A percentile compares a stretch with the other conserved stretches of the same genome.
phyloP scores from a whole-genome alignment of 345 rosid species.

The Excoecaria cochinchinensis region DNA sequence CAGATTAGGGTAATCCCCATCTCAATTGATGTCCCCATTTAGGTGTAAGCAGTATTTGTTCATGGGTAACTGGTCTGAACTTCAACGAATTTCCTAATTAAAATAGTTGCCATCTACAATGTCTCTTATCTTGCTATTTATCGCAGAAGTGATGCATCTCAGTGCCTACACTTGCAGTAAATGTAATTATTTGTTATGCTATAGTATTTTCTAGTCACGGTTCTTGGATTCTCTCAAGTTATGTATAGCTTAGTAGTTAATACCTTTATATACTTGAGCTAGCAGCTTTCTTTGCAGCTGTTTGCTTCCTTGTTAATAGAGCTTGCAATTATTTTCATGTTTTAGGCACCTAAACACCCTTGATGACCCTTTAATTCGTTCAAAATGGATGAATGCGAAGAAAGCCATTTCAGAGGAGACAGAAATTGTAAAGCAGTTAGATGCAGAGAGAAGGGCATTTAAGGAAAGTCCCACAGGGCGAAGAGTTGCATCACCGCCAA shows the following conservation, averaged over 20 bases:
- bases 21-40: background rate
- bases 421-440: constrained; percentile 88
- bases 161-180: background rate
- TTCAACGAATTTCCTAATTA: background rate
- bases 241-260: background rate
- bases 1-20: background rate
- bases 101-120: background rate
- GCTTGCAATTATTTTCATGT: background rate
- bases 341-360: constrained; percentile 75
- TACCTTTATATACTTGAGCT: background rate
- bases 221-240: background rate
- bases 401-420: constrained; percentile 87
- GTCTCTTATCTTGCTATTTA: background rate
- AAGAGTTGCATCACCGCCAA: constrained; percentile 84
- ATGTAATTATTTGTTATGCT: background rate
- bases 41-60: background rate
- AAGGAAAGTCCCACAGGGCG: constrained; percentile 77
- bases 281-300: background rate
- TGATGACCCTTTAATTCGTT: constrained; percentile 72
- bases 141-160: background rate
- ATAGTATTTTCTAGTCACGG: background rate
- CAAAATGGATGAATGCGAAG: constrained; percentile 97
- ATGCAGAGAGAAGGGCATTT: constrained; percentile 88
- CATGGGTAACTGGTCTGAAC: background rate
- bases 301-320: background rate